Evolutionary conservation across 1,139 yeast species (phyloP), one percentile per base, ranked within the genome.

Genomic region (Debaryomyces sp.): DNA sequence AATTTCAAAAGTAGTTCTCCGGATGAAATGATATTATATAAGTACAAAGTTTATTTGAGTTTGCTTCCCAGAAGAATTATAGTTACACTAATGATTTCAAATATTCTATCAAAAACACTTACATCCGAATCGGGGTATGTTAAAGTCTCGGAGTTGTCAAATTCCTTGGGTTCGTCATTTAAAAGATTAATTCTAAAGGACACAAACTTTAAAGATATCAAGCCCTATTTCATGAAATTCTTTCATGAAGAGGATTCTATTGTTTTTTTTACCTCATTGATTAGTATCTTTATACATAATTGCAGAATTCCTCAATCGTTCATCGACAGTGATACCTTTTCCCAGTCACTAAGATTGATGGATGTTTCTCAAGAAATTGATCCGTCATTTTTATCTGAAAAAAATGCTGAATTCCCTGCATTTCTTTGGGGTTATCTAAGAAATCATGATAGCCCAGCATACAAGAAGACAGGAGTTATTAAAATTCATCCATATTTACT

Each of bases 401-500:
- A 32, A 5, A 29, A 29, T 38, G 37, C 35, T 9, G 38, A 41
- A 9, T 48, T 48, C 23, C 51, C 49, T 15, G 56, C 53, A 10
- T 54, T 54, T 36, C 9, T 41, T 5, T 47, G 54, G 52, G 50
- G 48, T 9, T 36, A 29, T 15, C 22, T 39, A n/a, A 22, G 34
- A 12, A 41, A 41, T 15, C 26, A 34, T 12, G 35, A 29, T 34
- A 32, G 41, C 12, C 43, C 48, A 24, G 17, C 24, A 26, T 41
- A 21, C 41, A 44, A 43, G 37, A 43, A 41, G 26, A 36, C 50
- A 1, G 71, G 71, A 1, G 54, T 61, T 8, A 50, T 71, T 7
- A 48, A 50, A 26, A 53, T 66, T 10, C 73, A 70, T 53, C 71
- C 73, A 4, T 56, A 54, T 40, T 50, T 70, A 5, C 49, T 58